These are phyloP conservation scores for Hansenula sp. DNA, from an alignment of 1,139 yeast species.

Conservation along the genomic window DNA sequence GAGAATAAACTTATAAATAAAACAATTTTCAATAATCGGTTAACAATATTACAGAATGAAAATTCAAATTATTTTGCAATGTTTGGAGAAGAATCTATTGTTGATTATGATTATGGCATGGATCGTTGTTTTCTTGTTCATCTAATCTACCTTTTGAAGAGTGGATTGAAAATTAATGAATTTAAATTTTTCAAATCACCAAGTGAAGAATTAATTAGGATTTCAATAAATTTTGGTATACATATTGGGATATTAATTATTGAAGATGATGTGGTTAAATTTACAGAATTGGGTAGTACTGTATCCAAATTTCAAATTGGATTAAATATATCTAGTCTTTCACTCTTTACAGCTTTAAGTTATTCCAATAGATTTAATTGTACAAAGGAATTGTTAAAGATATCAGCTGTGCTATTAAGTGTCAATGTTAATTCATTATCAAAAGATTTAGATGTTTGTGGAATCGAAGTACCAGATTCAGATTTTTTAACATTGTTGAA, in stretches of 20 bases:
- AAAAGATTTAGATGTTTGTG: neutral
- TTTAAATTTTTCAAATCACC: constrained; percentile 11
- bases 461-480: neutral
- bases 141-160: constrained; percentile 4
- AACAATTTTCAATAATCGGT: constrained; percentile 4
- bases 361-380: neutral
- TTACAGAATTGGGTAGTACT: constrained; percentile 4
- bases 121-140: constrained; percentile 3
- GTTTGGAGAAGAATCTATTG: neutral
- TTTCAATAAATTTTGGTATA: constrained; percentile 4
- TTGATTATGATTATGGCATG: neutral
- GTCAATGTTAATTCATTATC: neutral
- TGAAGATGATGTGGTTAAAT: neutral
- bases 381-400: constrained; percentile 3
- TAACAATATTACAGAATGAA: constrained; percentile 2
- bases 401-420: constrained; percentile 3
- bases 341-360: neutral
- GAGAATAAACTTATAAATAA: neutral
- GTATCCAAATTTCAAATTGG: constrained; percentile 3
- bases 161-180: constrained; percentile 2
- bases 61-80: constrained; percentile 5
- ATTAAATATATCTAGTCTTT: neutral
- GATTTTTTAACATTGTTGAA: neutral
- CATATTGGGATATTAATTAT: constrained; percentile 6
- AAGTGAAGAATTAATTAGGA: constrained; percentile 2